Base-by-base conservation (phyloP, 208 protist genomes). In the Acanthamoeba healyi region DNA sequence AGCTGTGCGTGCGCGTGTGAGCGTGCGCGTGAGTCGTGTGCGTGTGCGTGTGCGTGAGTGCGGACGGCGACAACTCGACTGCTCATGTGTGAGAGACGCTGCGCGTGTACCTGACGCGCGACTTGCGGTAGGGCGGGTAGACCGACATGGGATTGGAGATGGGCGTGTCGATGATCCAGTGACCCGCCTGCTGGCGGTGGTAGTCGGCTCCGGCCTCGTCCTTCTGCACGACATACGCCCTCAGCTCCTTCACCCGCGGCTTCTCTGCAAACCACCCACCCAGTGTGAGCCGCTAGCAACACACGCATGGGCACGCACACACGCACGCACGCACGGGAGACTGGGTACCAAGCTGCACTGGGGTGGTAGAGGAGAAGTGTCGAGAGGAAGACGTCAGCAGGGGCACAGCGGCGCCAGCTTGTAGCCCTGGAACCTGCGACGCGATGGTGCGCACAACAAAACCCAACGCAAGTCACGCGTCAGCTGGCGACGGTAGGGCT, bases 111-210 rank as follows among this genome's bases (percentile, higher is more conserved):
- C 56, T 93, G 42, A 70, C 56, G 38, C 74, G 74, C 10, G 90
- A 87, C 90, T 94, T 86, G 90, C 72, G 90, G 72, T 94, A 94
- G 46, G 44, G 82, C 40, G 77, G 82, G 38, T 74, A 91, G 29
- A 82, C 51, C 14, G 58, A 91, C 49, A 91, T 88, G 26, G 94
- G 94, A 49, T 95, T 96, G 74, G 94, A 89, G 70, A 96, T 96
- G 26, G 94, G 95, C 14, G 70, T 96, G 58, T 95, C 92, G 38
- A 94, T 81, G 93, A 96, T 96, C 95, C 95, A 96, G 94, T 96
- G 95, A 0, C 65, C 91, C n/a, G 40, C 44, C 40, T 91, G 65
- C 79, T 96, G 95, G 38, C 72, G 56, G 92, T 96, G 95, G 84
- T 95, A 96, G 94, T 96, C 95, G 24, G 94, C 94, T 12, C 94